phyloP scores from a whole-genome alignment of 1,284 basidiomycete species.

The Rhodotorula sp. region DNA sequence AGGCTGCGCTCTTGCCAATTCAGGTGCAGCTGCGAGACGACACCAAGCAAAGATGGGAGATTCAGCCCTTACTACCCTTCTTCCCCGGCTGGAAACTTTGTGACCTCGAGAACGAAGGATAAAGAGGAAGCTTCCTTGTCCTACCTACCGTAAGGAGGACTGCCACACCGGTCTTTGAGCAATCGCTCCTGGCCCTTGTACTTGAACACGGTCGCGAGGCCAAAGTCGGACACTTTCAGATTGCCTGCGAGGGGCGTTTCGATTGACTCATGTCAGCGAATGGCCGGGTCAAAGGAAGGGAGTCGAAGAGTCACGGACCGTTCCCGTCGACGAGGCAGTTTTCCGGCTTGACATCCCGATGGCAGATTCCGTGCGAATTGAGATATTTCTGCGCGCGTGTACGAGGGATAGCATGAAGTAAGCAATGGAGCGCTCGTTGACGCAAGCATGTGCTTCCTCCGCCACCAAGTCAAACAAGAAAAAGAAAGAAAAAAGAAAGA shows the following conservation, averaged over 20 bases:
- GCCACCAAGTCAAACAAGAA: background rate
- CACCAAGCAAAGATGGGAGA: no score
- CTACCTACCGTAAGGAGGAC: constrained; percentile 70
- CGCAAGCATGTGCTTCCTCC: no score
- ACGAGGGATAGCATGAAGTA: no score
- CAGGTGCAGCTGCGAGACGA: constrained; percentile 32
- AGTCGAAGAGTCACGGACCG: constrained; percentile 11
- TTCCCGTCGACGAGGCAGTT: constrained; percentile 50
- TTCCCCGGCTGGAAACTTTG: no score
- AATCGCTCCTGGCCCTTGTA: constrained; percentile 80
- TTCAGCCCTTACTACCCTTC: background rate
- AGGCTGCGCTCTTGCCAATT: constrained; percentile 49
- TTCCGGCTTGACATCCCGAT: constrained; percentile 54
- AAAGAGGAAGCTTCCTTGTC: no score
- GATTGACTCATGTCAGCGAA: background rate
- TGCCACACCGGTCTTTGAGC: constrained; percentile 82
- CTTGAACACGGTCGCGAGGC: constrained; percentile 85
- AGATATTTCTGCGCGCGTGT: constrained; percentile 45
- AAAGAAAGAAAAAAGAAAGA: background rate
- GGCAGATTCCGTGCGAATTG: constrained; percentile 56
- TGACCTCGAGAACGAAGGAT: no score
- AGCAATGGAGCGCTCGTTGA: no score
- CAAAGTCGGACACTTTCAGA: constrained; percentile 94
- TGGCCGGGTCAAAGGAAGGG: background rate
- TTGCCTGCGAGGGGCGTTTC: constrained; percentile 44